Evolutionary conservation across 345 rosid species (phyloP).

Genomic region (Excoecaria cochinchinensis): DNA sequence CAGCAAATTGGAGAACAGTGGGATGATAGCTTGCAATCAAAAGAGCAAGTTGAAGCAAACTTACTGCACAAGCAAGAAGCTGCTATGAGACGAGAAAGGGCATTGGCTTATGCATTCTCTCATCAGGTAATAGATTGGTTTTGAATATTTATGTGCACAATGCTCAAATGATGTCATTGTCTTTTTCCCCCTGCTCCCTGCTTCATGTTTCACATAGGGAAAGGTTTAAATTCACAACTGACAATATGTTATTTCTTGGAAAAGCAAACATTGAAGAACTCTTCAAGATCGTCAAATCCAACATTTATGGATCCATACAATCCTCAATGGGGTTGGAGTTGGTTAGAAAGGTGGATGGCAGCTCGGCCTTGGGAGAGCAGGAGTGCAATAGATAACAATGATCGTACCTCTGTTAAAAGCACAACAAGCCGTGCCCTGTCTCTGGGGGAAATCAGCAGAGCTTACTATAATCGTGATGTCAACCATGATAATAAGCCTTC

Average conservation of each 20-base stretch:
- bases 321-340: slow-evolving; percentile 98
- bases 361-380: slow-evolving; percentile 70
- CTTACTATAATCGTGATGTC: slow-evolving; percentile 34
- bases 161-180: neutral
- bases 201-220: neutral
- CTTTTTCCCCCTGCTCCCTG: neutral
- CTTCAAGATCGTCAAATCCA: slow-evolving; percentile 50
- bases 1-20: slow-evolving; percentile 75
- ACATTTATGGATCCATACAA: slow-evolving; percentile 87
- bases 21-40: slow-evolving; percentile 85
- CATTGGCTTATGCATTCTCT: slow-evolving; percentile 83
- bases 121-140: slow-evolving; percentile 68
- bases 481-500: slow-evolving; percentile 39
- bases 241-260: slow-evolving; percentile 1
- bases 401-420: slow-evolving; percentile 60
- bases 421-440: slow-evolving; percentile 47
- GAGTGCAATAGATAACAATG: slow-evolving; percentile 43
- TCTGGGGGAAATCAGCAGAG: slow-evolving; percentile 47
- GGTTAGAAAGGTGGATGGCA: slow-evolving; percentile 90
- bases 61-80: slow-evolving; percentile 82
- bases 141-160: neutral
- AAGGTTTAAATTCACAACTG: neutral
- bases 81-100: slow-evolving; percentile 84
- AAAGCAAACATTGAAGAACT: slow-evolving; percentile 84
- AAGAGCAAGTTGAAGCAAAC: slow-evolving; percentile 77